Evolutionary conservation across 208 protist genomes (phyloP).

Genomic region (Phytomonas serpens): DNA sequence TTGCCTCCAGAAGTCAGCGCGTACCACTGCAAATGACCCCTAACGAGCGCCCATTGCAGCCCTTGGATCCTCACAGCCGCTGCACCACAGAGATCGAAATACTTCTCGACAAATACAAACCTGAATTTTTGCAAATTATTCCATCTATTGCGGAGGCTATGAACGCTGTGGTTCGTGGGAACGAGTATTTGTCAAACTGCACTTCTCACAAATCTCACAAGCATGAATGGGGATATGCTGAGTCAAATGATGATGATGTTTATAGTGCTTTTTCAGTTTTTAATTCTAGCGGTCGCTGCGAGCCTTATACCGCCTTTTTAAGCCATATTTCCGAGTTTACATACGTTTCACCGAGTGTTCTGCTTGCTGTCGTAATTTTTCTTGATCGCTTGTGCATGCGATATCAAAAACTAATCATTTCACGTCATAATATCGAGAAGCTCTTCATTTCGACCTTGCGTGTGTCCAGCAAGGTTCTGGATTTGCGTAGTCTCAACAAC

Average conservation of each 20-base stretch:
- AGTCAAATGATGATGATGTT: constrained; percentile 2
- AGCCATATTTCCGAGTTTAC: constrained; percentile 48
- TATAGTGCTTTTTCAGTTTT: constrained; percentile 19
- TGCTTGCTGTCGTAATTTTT: constrained; percentile 73
- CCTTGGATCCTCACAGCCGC: constrained; percentile 3
- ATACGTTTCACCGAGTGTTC: constrained; percentile 72
- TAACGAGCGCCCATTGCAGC: constrained; percentile 48
- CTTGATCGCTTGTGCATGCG: constrained; percentile 67
- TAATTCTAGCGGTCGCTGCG: constrained; percentile 15
- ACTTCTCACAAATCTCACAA: not conserved
- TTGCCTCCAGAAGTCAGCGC: constrained; percentile 27
- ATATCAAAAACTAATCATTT: constrained; percentile 48
- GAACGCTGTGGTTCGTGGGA: constrained; percentile 34
- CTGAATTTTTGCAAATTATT: constrained; percentile 74
- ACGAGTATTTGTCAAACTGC: constrained; percentile 20
- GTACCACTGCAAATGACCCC: constrained; percentile 51
- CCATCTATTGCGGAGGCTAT: constrained; percentile 61
- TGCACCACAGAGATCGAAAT: constrained; percentile 64
- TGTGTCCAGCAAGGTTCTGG: constrained; percentile 76
- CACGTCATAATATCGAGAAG: constrained; percentile 48
- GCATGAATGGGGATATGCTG: constrained; percentile 12
- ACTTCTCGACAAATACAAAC: constrained; percentile 69
- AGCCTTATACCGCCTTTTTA: constrained; percentile 25
- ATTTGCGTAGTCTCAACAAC: constrained; percentile 84
- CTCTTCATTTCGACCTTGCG: constrained; percentile 72